Conservation (phyloP, 2,329 filamentous ascomycete species). For the Colletotrichum sp. region DNA sequence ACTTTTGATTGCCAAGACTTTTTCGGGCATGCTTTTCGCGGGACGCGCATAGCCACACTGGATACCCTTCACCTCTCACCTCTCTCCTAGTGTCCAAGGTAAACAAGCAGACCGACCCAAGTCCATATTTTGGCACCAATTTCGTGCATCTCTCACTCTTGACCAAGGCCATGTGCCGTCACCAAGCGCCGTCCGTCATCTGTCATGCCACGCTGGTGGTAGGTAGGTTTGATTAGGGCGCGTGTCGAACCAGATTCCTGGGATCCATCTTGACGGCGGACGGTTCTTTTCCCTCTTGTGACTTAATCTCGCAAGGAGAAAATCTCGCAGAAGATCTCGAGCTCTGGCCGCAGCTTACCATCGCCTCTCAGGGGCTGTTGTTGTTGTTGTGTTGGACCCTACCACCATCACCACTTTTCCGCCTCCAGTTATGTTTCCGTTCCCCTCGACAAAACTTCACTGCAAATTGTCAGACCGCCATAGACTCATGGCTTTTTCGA, state of each 20-base stretch:
- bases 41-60: not conserved
- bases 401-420: not conserved
- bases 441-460: not conserved
- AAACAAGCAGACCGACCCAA: not conserved
- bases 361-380: not conserved
- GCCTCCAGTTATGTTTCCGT: not conserved
- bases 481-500: not conserved
- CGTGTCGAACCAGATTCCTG: not conserved
- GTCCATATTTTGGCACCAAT: not conserved
- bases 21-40: not conserved
- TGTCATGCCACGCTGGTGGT: not conserved
- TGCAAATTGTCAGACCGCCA: not conserved
- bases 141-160: not conserved
- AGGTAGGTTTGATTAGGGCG: not conserved
- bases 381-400: not conserved
- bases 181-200: not conserved
- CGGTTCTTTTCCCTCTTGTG: not conserved
- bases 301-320: not conserved
- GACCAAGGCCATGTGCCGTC: not conserved
- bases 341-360: not conserved
- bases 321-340: not conserved
- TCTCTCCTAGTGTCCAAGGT: not conserved
- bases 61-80: not conserved
- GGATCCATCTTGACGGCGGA: not conserved
- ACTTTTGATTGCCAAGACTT: slow-evolving; percentile 1